Percentiles rank a stretch among this genome's conserved stretches.
Conservation (phyloP, 768 basidiomycete species). For the Gymnopilus dilepis region DNA sequence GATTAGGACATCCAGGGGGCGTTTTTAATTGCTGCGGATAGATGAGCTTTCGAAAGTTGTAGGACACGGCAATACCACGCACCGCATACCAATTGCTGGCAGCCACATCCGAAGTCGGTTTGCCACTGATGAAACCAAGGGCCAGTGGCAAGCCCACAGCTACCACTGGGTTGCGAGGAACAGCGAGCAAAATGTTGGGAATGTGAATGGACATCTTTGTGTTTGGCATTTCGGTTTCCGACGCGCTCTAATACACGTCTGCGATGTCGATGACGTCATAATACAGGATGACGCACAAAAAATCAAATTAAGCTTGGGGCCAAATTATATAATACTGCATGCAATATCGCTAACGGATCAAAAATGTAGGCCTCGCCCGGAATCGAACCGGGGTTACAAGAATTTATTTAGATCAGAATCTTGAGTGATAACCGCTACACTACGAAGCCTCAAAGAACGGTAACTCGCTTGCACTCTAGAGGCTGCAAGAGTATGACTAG, state of each 20-base stretch:
- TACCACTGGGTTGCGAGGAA: conserved; percentile 60
- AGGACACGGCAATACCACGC: conserved; percentile 18
- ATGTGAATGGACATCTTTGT: conserved; percentile 37
- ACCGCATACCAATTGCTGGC: conserved; percentile 66
- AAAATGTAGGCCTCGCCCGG: conserved; percentile 39
- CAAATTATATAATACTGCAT: background rate
- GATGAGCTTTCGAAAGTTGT: background rate
- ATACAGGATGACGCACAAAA: background rate
- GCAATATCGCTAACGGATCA: background rate
- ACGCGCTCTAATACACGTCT: background rate
- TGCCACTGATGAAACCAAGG: conserved; percentile 58
- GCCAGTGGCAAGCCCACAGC: conserved; percentile 65
- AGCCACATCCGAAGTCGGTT: conserved; percentile 49
- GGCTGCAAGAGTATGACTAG: background rate
- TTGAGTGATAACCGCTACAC: conserved; percentile 45
- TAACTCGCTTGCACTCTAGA: too few relatives aligned
- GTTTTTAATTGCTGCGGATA: conserved; percentile 45
- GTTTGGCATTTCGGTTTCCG: background rate
- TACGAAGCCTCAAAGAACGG: conserved; percentile 25
- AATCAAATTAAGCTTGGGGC: background rate
- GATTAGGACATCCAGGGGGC: conserved; percentile 59
- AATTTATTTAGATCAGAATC: conserved; percentile 36
- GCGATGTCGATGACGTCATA: conserved; percentile 25
- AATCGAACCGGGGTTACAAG: conserved; percentile 46
- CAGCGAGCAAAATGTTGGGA: conserved; percentile 55